These are phyloP conservation scores for Cryptosporidium bovis DNA, from an alignment of 169 alveolate genomes.

Conservation along the genomic window DNA sequence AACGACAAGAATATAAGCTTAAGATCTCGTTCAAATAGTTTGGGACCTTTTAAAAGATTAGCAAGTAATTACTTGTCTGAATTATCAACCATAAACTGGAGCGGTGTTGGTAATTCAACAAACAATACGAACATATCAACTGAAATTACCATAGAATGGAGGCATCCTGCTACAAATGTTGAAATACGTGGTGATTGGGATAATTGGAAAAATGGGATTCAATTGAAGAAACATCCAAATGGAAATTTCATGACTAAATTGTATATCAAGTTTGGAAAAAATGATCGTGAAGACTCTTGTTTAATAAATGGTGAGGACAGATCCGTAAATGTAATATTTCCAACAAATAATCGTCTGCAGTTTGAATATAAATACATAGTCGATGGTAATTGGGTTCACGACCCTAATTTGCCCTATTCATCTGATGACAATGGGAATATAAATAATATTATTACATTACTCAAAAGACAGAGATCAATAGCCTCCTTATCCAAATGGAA, in stretches of 20 bases:
- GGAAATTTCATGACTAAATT: conserved; percentile 47
- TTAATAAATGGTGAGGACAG: neutral
- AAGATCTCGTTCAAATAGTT: conserved; percentile 65
- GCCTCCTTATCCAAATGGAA: conserved; percentile 68
- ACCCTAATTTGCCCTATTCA: conserved; percentile 79
- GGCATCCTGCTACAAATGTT: conserved; percentile 78
- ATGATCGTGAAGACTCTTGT: neutral
- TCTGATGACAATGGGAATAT: conserved; percentile 83
- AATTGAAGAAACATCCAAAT: conserved; percentile 75
- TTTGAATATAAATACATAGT: conserved; percentile 85
- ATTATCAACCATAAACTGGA: conserved; percentile 31
- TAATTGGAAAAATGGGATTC: conserved; percentile 84
- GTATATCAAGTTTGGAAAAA: conserved; percentile 38
- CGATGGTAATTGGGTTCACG: conserved; percentile 87
- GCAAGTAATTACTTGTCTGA: conserved; percentile 43
- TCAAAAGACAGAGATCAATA: conserved; percentile 60
- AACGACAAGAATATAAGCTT: conserved; percentile 26
- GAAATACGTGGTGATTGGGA: conserved; percentile 86
- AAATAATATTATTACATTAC: conserved; percentile 80
- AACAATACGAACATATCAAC: conserved; percentile 38
- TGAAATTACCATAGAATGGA: conserved; percentile 60
- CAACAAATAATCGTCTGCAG: conserved; percentile 61
- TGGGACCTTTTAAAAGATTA: conserved; percentile 66
- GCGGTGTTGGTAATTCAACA: neutral
- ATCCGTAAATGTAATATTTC: conserved; percentile 35